These are phyloP conservation scores for Brassica balearica DNA, from an alignment of 441 rosid species.

Conservation along the genomic window DNA sequence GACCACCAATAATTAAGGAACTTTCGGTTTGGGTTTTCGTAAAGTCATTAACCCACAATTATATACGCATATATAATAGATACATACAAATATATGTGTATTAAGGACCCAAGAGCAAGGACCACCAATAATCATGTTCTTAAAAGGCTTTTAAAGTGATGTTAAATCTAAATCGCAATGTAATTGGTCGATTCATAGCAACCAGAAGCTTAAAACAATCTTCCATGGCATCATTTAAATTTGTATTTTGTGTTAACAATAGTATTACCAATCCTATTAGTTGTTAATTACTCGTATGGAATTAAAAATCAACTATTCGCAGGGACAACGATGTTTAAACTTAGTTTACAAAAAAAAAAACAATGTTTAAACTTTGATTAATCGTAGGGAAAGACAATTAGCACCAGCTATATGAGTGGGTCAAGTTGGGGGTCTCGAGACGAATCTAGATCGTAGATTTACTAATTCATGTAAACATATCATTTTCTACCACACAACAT, in stretches of 20 bases:
- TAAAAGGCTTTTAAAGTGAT: not conserved
- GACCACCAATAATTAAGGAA: too few species aligned
- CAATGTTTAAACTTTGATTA: constrained; percentile 1
- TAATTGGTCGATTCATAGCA: not conserved
- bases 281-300: not conserved
- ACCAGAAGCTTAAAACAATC: not conserved
- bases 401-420: constrained; percentile 19
- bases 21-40: too few species aligned
- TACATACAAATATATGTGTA: too few species aligned
- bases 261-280: not conserved
- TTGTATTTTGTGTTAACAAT: not conserved
- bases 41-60: too few species aligned
- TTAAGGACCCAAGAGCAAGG: too few species aligned
- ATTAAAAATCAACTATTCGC: not conserved
- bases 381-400: constrained; percentile 24
- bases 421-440: constrained; percentile 40
- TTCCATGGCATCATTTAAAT: not conserved
- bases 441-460: constrained; percentile 40
- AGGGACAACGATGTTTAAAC: not conserved
- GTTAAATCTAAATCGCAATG: not conserved
- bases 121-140: too few species aligned
- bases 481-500: not conserved
- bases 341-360: too few species aligned
- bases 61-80: too few species aligned
- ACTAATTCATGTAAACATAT: constrained; percentile 9